These are phyloP conservation scores for Sisymbrium altissimum DNA, from an alignment of 345 rosid genomes.

Conservation along the genomic window DNA sequence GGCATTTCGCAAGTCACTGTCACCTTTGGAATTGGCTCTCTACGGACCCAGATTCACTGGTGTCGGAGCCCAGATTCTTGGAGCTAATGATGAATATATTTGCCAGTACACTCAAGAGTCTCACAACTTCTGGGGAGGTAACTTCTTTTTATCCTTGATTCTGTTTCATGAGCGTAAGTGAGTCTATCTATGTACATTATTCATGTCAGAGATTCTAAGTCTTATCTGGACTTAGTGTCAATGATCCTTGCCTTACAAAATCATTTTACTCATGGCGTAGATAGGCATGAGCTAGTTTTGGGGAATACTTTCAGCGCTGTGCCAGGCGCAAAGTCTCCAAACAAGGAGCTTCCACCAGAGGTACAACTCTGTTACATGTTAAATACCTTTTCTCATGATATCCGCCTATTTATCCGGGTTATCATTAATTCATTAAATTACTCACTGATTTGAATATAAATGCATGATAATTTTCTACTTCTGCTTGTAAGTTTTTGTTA, in stretches of 20 bases:
- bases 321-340: conserved; percentile 56
- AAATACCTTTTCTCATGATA: neutral
- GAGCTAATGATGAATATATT: conserved; percentile 78
- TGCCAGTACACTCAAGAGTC: conserved; percentile 71
- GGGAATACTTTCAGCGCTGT: conserved; percentile 72
- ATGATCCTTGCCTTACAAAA: neutral
- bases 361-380: conserved; percentile 29
- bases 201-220: neutral
- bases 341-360: conserved; percentile 82
- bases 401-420: no score
- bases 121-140: conserved; percentile 91
- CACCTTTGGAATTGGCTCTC: conserved; percentile 49
- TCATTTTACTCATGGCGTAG: conserved; percentile 39
- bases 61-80: conserved; percentile 93
- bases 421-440: neutral
- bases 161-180: neutral
- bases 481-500: neutral
- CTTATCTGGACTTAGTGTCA: no score
- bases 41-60: conserved; percentile 78
- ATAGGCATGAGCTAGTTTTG: conserved; percentile 75
- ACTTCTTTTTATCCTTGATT: conserved; percentile 12
- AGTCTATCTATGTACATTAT: neutral
- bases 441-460: neutral
- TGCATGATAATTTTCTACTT: neutral
- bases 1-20: conserved; percentile 50